Conservation (phyloP, 768 basidiomycete species). For the Termitomyces sp. region DNA sequence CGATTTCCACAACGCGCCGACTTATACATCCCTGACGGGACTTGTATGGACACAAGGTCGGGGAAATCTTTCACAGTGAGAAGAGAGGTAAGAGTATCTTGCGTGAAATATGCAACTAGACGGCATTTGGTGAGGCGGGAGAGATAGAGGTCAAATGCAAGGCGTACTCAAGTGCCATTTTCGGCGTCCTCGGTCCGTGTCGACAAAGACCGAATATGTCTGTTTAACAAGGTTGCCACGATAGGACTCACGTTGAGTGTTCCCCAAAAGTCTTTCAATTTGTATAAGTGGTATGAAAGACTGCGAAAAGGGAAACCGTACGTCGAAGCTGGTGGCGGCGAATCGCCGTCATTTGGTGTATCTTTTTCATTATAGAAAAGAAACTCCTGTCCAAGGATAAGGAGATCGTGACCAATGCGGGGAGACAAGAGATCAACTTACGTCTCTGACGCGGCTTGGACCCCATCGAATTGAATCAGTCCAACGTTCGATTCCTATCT, state of each 20-base stretch:
- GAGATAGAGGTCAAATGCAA: background rate
- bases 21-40: conserved; percentile 58
- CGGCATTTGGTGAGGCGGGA: conserved; percentile 4
- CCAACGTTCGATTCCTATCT: conserved; percentile 80
- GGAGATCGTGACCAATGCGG: background rate
- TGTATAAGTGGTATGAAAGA: background rate
- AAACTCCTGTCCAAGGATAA: conserved; percentile 50
- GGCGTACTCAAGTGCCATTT: conserved; percentile 80
- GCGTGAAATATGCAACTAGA: conserved; percentile 74
- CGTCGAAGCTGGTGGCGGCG: conserved; percentile 33
- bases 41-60: conserved; percentile 43
- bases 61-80: conserved; percentile 56
- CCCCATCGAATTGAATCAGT: conserved; percentile 80
- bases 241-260: conserved; percentile 21
- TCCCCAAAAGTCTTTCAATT: conserved; percentile 17
- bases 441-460: conserved; percentile 72
- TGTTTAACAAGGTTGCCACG: conserved; percentile 64
- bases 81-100: conserved; percentile 53
- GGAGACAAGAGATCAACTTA: conserved; percentile 28
- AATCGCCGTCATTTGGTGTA: conserved; percentile 40
- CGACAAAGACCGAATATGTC: conserved; percentile 74
- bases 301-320: conserved; percentile 23
- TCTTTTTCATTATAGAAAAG: conserved; percentile 71
- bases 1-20: conserved; percentile 54
- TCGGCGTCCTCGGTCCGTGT: conserved; percentile 57